Evolutionary conservation across 768 basidiomycete genomes (phyloP), one percentile per base, ranked within the genome.

Genomic region (Pulveroboletus sp.): DNA sequence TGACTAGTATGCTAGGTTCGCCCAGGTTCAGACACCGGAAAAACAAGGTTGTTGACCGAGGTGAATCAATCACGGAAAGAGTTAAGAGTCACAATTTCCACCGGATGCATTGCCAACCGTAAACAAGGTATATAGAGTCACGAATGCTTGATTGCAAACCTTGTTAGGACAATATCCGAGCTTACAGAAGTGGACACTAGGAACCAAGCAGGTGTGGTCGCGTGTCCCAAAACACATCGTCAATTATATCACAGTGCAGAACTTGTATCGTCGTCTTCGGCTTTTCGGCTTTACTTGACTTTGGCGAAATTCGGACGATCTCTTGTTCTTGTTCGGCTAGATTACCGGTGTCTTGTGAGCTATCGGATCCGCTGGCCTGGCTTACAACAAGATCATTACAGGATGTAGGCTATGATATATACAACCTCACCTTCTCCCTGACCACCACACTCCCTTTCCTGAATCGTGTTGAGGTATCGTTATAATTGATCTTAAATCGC

Each of bases 401-500:
- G 30, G 32, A 11, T 3, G 18, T 18, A 15, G 10, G 2, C 11
- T 17, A 46, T 9, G 6, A 15, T 33, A 8, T 2, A 27, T 9
- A 14, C 6, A 9, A 36, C 1, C 55, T 43, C 53, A 79, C 84
- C 70, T 78, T 73, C 56, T 84, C 76, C 49, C 92, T 80, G 40
- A 92, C 77, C 10, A 97, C 64, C 3, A 91, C 76, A 57, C 87
- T 93, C 10, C 96, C 96, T 64, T 94, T 95, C 44, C 88, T 74
- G 61, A 79, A 95, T 51, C 85, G 76, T 1, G 76, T 73, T 8
- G 85, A 76, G 5, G 94, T 65, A 6, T 76, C 69, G 55, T 89
- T 95, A 64, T 98, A 99, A 66, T 98, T 98, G 58, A 95, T 82
- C 5, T 77, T 75, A 60, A 93, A 98, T 12, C 76, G 77, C 11